Evolutionary conservation across 2,329 filamentous ascomycete species (phyloP).

Genomic region (Salinomyces thailandicus): DNA sequence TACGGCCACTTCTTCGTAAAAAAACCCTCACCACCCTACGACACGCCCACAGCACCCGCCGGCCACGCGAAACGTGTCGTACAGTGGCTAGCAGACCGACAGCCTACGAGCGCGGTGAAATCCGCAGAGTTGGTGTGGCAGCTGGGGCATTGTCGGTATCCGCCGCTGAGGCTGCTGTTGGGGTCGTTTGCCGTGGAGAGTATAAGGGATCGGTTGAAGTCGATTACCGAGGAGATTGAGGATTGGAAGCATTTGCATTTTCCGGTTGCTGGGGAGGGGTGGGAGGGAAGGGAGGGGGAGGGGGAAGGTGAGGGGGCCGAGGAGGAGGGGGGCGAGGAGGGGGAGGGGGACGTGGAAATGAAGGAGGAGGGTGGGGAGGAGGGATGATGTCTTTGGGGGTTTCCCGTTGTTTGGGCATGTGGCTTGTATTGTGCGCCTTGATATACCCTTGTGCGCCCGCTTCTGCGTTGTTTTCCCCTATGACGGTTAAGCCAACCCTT

Average conservation of each 20-base stretch:
- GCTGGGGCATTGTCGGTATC: constrained; percentile 87
- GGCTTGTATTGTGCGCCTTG: too few species aligned
- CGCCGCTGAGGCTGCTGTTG: constrained; percentile 73
- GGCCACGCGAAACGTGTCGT: constrained; percentile 84
- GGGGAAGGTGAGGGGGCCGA: constrained; percentile 13
- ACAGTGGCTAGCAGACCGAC: constrained; percentile 85
- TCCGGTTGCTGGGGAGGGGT: constrained; percentile 21
- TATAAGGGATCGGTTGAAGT: constrained; percentile 77
- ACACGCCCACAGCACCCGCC: constrained; percentile 65
- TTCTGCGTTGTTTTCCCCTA: too few species aligned
- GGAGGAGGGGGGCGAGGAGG: constrained; percentile 4
- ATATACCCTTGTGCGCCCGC: too few species aligned
- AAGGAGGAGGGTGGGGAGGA: constrained; percentile 1
- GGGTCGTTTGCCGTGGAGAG: constrained; percentile 94
- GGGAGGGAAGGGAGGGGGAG: constrained; percentile 15
- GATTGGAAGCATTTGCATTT: constrained; percentile 32
- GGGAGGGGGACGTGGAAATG: neutral
- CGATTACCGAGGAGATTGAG: constrained; percentile 71
- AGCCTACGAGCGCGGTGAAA: constrained; percentile 86
- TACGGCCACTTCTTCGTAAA: constrained; percentile 93
- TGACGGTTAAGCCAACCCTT: too few species aligned
- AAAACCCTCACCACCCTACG: constrained; percentile 70
- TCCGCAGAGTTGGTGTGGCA: constrained; percentile 91
- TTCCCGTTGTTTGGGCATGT: too few species aligned
- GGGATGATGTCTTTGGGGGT: too few species aligned